phyloP scores from a whole-genome alignment of 2,329 filamentous ascomycete genomes.

The Chaetoscypha palmicola region DNA sequence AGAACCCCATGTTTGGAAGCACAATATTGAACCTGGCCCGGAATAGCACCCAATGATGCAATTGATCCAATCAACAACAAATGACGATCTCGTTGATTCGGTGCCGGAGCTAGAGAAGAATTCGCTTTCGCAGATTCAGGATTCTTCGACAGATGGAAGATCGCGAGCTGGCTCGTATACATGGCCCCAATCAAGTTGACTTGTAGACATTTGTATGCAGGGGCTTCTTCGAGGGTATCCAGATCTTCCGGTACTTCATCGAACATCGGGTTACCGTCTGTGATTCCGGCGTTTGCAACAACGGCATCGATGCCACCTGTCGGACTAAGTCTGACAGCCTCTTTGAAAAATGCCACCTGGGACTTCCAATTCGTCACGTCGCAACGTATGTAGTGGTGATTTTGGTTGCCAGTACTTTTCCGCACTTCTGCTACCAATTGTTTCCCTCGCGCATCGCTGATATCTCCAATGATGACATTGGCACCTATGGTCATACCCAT shows the following conservation, averaged over 20 bases:
- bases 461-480: conserved; percentile 56
- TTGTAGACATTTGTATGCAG: conserved; percentile 47
- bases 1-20: conserved; percentile 60
- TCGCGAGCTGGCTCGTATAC: conserved; percentile 58
- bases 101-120: conserved; percentile 27
- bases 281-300: conserved; percentile 61
- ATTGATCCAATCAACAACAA: conserved; percentile 57
- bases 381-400: conserved; percentile 51
- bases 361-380: conserved; percentile 60
- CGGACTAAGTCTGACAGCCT: conserved; percentile 46
- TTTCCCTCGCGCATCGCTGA: conserved; percentile 48
- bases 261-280: conserved; percentile 37
- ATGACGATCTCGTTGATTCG: conserved; percentile 45
- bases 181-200: conserved; percentile 58
- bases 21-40: conserved; percentile 46
- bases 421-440: conserved; percentile 47
- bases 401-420: conserved; percentile 33
- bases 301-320: conserved; percentile 53
- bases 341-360: conserved; percentile 56
- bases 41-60: conserved; percentile 44
- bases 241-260: conserved; percentile 36
- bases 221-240: conserved; percentile 37
- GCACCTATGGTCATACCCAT: conserved; percentile 41
- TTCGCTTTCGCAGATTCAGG: conserved; percentile 34
- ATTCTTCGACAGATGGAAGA: conserved; percentile 50